A percentile compares a stretch with the other conserved stretches of the same genome.
Conservation (phyloP, 1,284 basidiomycete species). For the Malassezia caprae region DNA sequence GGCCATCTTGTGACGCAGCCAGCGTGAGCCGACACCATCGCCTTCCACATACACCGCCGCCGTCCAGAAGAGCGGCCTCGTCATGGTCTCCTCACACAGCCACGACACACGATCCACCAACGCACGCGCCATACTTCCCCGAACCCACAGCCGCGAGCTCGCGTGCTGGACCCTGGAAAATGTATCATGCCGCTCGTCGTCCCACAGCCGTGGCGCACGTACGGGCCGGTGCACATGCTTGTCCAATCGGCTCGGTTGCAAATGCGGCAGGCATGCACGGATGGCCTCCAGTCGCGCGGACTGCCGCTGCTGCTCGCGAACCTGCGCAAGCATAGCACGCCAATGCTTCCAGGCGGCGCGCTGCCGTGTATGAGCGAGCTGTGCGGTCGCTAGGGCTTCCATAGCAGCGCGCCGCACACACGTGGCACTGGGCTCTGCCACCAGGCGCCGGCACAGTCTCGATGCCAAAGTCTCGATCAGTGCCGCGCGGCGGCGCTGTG, state of each 20-base stretch:
- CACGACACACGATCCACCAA: background rate
- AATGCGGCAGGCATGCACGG: conserved; percentile 5
- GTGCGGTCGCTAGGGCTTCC: background rate
- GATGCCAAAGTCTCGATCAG: background rate
- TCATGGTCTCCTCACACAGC: background rate
- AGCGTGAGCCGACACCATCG: background rate
- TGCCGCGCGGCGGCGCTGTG: background rate
- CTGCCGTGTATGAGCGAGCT: background rate
- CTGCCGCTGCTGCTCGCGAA: conserved; percentile 5
- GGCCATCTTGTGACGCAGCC: conserved; percentile 3
- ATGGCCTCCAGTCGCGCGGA: conserved; percentile 8
- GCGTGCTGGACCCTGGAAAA: background rate
- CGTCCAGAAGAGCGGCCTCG: background rate
- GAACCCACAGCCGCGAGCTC: conserved; percentile 1
- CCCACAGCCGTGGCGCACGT: background rate
- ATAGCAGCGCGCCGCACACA: background rate
- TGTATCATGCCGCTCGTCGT: background rate
- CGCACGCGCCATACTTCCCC: background rate
- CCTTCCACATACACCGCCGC: background rate
- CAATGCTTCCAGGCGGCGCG: background rate
- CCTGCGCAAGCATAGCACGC: background rate
- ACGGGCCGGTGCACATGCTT: background rate
- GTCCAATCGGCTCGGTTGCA: background rate
- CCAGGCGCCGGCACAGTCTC: background rate
- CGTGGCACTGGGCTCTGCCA: background rate